A percentile compares a stretch with the other conserved stretches of the same genome.
These are phyloP conservation scores for Cornus controversa DNA, from an alignment of 148 eudicot genomes.

Conservation along the genomic window DNA sequence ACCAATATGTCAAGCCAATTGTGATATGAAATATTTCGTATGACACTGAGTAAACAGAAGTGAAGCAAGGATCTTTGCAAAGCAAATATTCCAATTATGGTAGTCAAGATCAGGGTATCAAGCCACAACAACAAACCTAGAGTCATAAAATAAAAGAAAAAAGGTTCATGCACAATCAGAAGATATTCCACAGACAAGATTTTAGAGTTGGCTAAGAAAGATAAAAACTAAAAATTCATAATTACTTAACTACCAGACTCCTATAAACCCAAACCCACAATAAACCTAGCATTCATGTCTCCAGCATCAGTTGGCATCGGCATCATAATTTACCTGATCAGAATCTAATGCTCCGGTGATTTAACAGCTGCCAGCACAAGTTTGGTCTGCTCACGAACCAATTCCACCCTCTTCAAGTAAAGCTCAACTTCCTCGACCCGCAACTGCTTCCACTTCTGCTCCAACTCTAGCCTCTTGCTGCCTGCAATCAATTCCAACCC, in stretches of 20 bases:
- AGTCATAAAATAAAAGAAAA: neutral
- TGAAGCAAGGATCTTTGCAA: too few species aligned
- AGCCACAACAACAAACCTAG: neutral
- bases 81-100: neutral
- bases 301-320: too few species aligned
- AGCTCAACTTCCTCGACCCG: conserved; percentile 32
- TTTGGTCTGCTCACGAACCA: conserved; percentile 29
- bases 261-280: neutral
- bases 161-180: neutral
- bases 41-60: neutral
- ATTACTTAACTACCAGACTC: neutral
- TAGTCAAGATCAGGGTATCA: neutral
- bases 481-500: conserved; percentile 25
- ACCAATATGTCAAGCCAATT: neutral
- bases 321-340: conserved; percentile 5
- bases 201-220: neutral
- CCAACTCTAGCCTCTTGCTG: conserved; percentile 29
- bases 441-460: conserved; percentile 42
- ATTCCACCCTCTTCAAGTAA: conserved; percentile 18
- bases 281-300: neutral
- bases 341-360: conserved; percentile 14
- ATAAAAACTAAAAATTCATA: neutral
- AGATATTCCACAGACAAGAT: neutral
- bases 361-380: conserved; percentile 27
- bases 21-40: neutral